Conservation (phyloP, 1,284 basidiomycete genomes). For the Cystobasidium sp. region DNA sequence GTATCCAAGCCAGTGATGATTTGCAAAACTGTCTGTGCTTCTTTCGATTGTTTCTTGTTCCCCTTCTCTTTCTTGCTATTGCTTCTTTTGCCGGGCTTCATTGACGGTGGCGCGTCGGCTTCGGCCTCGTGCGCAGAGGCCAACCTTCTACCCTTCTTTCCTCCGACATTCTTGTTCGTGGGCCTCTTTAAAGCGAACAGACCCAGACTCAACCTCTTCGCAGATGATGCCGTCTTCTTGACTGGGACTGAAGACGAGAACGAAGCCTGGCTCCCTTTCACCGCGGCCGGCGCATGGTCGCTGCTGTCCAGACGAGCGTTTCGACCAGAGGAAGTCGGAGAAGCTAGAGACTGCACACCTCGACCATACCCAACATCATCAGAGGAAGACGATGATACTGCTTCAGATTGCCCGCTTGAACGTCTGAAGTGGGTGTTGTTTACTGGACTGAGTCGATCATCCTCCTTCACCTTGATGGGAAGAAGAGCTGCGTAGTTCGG, state of each 20-base stretch:
- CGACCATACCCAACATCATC: background rate
- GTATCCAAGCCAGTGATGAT: constrained; percentile 30
- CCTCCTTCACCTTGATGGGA: background rate
- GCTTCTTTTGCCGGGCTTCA: background rate
- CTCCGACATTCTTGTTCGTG: background rate
- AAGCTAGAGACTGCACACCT: background rate
- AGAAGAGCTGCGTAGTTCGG: constrained; percentile 15
- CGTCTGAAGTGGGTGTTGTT: background rate
- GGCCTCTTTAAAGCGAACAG: background rate
- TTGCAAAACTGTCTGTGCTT: constrained; percentile 18
- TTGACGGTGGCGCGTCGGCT: background rate
- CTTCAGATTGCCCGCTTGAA: background rate
- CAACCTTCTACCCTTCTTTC: too few relatives aligned
- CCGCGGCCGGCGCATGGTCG: background rate
- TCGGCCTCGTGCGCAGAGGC: background rate
- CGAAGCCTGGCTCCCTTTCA: constrained; percentile 6
- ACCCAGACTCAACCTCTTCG: background rate
- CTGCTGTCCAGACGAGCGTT: background rate
- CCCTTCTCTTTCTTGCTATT: background rate
- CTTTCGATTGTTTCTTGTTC: background rate
- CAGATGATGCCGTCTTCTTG: background rate
- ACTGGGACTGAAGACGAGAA: background rate
- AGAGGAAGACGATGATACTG: background rate
- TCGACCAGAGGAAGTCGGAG: background rate
- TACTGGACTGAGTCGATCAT: constrained; percentile 17